A percentile compares a stretch with the other conserved stretches of the same genome.
phyloP scores from a whole-genome alignment of 164 flowering plant species.

The Protea cynaroides region DNA sequence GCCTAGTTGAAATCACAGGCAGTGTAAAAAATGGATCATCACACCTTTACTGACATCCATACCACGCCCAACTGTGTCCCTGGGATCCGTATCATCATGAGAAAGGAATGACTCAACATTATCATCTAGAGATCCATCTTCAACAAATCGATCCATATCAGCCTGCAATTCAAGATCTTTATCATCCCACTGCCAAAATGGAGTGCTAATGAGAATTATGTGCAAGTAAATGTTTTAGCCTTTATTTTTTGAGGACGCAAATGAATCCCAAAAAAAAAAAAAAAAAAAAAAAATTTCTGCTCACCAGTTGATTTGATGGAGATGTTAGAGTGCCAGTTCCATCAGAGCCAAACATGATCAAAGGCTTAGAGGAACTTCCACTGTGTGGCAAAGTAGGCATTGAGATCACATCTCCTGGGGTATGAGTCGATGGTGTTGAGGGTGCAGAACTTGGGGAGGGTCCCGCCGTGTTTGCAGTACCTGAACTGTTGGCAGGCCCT shows the following conservation, averaged over 20 bases:
- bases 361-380: conserved; percentile 72
- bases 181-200: conserved; percentile 84
- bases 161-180: conserved; percentile 79
- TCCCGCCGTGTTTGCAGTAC: conserved; percentile 95
- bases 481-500: conserved; percentile 99
- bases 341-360: conserved; percentile 79
- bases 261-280: conserved; percentile 2
- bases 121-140: conserved; percentile 88
- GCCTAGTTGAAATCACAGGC: neutral
- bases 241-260: neutral
- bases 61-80: conserved; percentile 72
- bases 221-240: neutral
- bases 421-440: conserved; percentile 29
- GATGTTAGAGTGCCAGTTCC: conserved; percentile 81
- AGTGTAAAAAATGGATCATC: neutral
- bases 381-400: conserved; percentile 84
- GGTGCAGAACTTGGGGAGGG: conserved; percentile 98
- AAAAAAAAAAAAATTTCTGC: conserved; percentile 1
- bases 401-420: conserved; percentile 86
- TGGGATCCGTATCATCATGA: conserved; percentile 80
- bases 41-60: conserved; percentile 86
- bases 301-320: conserved; percentile 89
- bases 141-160: conserved; percentile 90
- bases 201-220: conserved; percentile 34
- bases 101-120: conserved; percentile 95